Base-by-base conservation (phyloP, 768 basidiomycete species). In the Mycena floridula region DNA sequence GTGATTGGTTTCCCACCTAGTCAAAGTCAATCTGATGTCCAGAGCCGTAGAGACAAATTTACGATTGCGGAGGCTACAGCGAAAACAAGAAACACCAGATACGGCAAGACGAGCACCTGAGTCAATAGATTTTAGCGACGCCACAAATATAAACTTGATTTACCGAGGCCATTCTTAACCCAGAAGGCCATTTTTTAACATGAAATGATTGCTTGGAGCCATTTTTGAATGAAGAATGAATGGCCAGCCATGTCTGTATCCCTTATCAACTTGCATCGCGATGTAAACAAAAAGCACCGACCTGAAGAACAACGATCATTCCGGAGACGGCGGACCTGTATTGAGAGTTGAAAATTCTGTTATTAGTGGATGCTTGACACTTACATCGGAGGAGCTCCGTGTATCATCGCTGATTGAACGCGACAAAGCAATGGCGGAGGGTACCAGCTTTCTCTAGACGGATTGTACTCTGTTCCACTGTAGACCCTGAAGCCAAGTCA, bases 371-470 rank as follows among this genome's bases (percentile, higher is more conserved):
- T 7, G 44, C 18, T 18, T n/a, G 24, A 44, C 43, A 24, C 70
- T 37, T 44, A 80, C 79, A 78, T 79, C 1, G 78, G 70, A 40
- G 77, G 65, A 1, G 73, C 65, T 1, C 74, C 78, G 41, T 76
- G 64, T 16, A 74, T 61, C 68, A 80, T 64, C 20, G 71, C 69
- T 4, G 79, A 73, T 58, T 82, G 80, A 0, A 63, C 61, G 32
- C 67, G 53, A 50, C 79, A 82, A 9, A 78, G 44, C 7, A 46
- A 50, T n/a, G 45, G 46, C 9, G 64, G 54, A 13, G 59, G 60
- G 38, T 56, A 48, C 12, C 46, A 43, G 11, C 52, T 39, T 28
- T 49, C 24, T 9, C 47, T 50, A 43, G n/a, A n/a, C n/a, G n/a
- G n/a, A n/a, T n/a, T n/a, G 48, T 42, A 21, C n/a, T 58, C 48